phyloP scores from a whole-genome alignment of 2,329 filamentous ascomycete genomes.

The Calonectria leucothoes region DNA sequence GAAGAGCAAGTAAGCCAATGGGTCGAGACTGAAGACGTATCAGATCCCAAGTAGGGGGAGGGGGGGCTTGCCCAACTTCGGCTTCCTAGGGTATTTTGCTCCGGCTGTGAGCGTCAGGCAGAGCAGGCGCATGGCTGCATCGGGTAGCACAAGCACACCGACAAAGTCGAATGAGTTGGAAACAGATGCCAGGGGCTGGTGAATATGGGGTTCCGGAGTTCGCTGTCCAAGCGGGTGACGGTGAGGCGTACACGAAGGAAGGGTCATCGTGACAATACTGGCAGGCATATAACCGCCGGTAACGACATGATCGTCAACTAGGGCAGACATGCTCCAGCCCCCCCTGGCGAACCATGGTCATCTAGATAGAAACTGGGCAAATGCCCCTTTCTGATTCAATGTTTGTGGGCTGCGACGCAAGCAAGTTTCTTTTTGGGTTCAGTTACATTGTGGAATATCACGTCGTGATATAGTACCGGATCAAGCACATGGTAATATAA shows the following conservation, averaged over 20 bases:
- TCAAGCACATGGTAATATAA: background rate
- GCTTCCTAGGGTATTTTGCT: slow-evolving; percentile 1
- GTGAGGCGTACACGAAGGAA: background rate
- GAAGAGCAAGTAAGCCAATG: background rate
- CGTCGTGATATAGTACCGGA: background rate
- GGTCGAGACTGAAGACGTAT: slow-evolving; percentile 19
- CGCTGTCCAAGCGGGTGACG: background rate
- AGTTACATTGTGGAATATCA: background rate
- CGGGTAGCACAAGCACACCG: slow-evolving; percentile 4
- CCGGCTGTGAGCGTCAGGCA: slow-evolving; percentile 8
- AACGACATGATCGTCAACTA: background rate
- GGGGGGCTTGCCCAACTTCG: slow-evolving; percentile 14
- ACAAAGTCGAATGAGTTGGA: slow-evolving; percentile 10
- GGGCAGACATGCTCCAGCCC: background rate
- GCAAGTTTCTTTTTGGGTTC: background rate
- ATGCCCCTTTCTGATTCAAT: background rate
- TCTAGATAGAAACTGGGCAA: background rate
- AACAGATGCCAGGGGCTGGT: slow-evolving; percentile 2
- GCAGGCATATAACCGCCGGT: slow-evolving; percentile 14
- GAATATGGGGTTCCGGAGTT: background rate
- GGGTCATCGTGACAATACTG: background rate
- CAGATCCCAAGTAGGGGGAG: slow-evolving; percentile 12
- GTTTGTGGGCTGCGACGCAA: background rate
- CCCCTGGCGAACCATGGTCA: background rate
- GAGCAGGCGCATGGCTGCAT: slow-evolving; percentile 2